A percentile compares a stretch with the other conserved stretches of the same genome.
Evolutionary conservation across 768 basidiomycete genomes (phyloP).

Genomic region (Coprinopsis marcescibilis): DNA sequence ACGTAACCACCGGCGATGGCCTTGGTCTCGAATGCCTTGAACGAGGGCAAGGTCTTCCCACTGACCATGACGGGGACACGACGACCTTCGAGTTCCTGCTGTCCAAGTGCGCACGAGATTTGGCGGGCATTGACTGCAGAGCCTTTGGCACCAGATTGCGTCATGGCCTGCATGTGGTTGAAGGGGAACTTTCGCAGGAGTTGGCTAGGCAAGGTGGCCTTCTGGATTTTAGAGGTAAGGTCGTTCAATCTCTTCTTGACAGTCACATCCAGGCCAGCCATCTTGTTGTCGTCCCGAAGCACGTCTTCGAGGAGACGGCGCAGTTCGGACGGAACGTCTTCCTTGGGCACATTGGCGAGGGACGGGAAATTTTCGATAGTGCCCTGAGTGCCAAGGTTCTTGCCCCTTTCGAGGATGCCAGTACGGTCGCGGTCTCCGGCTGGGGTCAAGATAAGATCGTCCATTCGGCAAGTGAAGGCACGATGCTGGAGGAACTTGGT

Average conservation of each 20-base stretch:
- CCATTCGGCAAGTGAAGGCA: conserved; percentile 98
- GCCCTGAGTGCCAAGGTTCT: conserved; percentile 74
- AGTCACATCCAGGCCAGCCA: conserved; percentile 93
- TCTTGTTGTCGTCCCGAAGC: conserved; percentile 90
- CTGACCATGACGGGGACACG: conserved; percentile 99
- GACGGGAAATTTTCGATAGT: conserved; percentile 91
- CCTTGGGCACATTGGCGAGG: conserved; percentile 41
- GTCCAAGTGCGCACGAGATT: conserved; percentile 96
- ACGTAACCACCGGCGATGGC: conserved; percentile 98
- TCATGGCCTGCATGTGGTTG: conserved; percentile 99
- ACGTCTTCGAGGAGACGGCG: conserved; percentile 80
- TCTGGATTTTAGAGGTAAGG: conserved; percentile 86
- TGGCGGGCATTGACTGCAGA: conserved; percentile 96
- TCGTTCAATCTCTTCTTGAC: conserved; percentile 82
- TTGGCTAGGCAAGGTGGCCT: conserved; percentile 79
- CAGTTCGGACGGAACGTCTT: conserved; percentile 54
- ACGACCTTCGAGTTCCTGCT: conserved; percentile 96
- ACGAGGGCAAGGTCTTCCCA: conserved; percentile 96
- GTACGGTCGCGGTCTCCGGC: conserved; percentile 69
- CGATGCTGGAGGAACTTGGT: conserved; percentile 96
- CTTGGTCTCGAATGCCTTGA: conserved; percentile 95
- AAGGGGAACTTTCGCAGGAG: conserved; percentile 92
- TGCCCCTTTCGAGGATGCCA: conserved; percentile 60
- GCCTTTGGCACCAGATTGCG: conserved; percentile 95
- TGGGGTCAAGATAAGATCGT: conserved; percentile 87